These are phyloP conservation scores for Hirsutella rhossiliensis DNA, from an alignment of 2,329 filamentous ascomycete genomes.

Conservation along the genomic window DNA sequence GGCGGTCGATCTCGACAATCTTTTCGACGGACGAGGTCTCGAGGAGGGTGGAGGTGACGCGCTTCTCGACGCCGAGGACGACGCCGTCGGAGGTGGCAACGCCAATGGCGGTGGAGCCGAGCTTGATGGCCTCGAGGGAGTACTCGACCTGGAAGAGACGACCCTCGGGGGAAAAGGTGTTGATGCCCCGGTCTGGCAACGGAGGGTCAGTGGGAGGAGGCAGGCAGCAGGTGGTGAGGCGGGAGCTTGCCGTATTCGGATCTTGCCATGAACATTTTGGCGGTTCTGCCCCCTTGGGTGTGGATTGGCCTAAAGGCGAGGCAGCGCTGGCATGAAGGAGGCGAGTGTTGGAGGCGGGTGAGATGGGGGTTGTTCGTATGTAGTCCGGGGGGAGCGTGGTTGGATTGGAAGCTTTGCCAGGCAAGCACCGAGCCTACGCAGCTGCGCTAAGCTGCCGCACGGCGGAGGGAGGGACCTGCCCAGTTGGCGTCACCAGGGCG, in stretches of 20 bases:
- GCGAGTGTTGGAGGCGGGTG: background rate
- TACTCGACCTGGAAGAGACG: conserved; percentile 99
- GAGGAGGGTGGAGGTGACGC: conserved; percentile 92
- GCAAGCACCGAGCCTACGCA: conserved; percentile 28
- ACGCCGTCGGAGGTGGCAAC: conserved; percentile 93
- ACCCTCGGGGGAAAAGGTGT: conserved; percentile 99
- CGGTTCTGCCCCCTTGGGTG: conserved; percentile 20
- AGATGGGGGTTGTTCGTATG: background rate
- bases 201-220: conserved; percentile 8
- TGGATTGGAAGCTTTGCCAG: conserved; percentile 1
- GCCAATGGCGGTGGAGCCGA: conserved; percentile 95
- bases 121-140: conserved; percentile 99
- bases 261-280: conserved; percentile 97
- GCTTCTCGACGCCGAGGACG: conserved; percentile 96
- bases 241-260: conserved; percentile 88
- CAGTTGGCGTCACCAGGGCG: background rate
- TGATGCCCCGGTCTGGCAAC: conserved; percentile 85
- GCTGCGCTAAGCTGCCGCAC: conserved; percentile 4
- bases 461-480: background rate
- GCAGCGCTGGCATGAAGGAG: background rate
- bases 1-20: conserved; percentile 97
- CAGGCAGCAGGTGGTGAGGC: conserved; percentile 14
- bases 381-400: background rate
- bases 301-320: conserved; percentile 1
- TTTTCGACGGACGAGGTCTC: conserved; percentile 98